A percentile compares a stretch with the other conserved stretches of the same genome.
Conservation (phyloP, 768 basidiomycete species). For the Collybia sordida region DNA sequence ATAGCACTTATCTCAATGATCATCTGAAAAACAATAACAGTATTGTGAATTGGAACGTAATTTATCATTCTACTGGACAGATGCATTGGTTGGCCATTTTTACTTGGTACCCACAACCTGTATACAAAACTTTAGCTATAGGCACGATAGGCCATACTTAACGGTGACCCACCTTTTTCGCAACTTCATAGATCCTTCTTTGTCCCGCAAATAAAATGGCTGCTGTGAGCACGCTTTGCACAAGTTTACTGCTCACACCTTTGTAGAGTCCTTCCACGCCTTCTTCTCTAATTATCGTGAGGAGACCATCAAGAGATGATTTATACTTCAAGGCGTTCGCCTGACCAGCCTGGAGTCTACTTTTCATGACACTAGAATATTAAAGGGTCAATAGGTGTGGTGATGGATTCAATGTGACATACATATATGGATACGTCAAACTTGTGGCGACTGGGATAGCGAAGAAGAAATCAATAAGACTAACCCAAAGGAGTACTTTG, state of each 20-base stretch:
- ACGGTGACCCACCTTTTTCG: constrained; percentile 42
- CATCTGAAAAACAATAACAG: no score
- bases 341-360: constrained; percentile 75
- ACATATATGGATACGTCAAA: constrained; percentile 51
- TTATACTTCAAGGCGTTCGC: constrained; percentile 67
- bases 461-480: neutral
- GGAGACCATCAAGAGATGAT: constrained; percentile 75
- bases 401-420: constrained; percentile 8
- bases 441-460: constrained; percentile 43
- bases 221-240: constrained; percentile 91
- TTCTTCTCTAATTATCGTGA: constrained; percentile 76
- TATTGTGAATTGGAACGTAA: no score
- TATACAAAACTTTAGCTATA: no score
- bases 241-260: constrained; percentile 83
- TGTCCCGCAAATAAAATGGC: constrained; percentile 93
- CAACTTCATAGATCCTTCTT: constrained; percentile 75
- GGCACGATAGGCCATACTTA: no score
- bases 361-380: constrained; percentile 64
- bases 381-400: neutral
- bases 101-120: no score
- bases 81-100: no score
- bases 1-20: no score
- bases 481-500: neutral
- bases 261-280: constrained; percentile 84
- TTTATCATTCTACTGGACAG: no score